Base-by-base conservation (phyloP, 768 basidiomycete genomes). In the Mrakia blollopis region DNA sequence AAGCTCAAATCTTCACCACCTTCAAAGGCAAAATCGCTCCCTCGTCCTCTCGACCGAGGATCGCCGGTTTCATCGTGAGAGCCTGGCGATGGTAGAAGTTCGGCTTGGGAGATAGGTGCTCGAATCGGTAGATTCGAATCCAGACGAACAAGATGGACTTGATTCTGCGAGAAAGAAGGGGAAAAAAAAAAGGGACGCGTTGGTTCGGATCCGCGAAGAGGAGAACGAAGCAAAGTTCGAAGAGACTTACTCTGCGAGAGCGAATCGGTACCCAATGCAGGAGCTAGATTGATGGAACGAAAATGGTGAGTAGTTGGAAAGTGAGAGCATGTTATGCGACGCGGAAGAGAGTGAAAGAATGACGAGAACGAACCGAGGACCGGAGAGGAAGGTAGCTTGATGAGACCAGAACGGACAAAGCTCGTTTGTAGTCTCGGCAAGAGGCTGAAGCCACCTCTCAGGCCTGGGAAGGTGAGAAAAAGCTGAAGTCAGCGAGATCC, bases 201-300 rank as follows among this genome's bases (percentile, higher is more conserved):
- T 13, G 37, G 57, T 28, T 57, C 72, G 37, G 32, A 10, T 21
- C 52, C 16, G 50, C 23, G 11, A 30, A 50, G 28, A 32, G 28
- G 25, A 28, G 18, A 60, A 37, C 6, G 13, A 18, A 16, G 32
- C 2, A 25, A 11, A 37, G 37, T 18, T 28, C 41, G 13, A 18
- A 10, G 30, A 18, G 30, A 50, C 73, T 44, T 35, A 75, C 74
- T 84, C 84, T 9, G 80, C 81, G 32, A 84, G 71, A 13, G 84
- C 83, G 71, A 83, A 84, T n/a, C 82, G 79, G 77, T 83, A 83
- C 16, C 84, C 83, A 50, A 83, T 83, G 77, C 80, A 81, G 11
- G 32, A 35, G 47, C 57, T n/a, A 11, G 11, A 41, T 6, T 18
- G 47, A 21, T 50, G 14, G 16, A 50, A 50, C 18, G 18, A 18